Percentiles rank a stretch among this genome's conserved stretches.
Evolutionary conservation across 768 basidiomycete genomes (phyloP).

Genomic region (Trichaptum fuscoviolaceum): DNA sequence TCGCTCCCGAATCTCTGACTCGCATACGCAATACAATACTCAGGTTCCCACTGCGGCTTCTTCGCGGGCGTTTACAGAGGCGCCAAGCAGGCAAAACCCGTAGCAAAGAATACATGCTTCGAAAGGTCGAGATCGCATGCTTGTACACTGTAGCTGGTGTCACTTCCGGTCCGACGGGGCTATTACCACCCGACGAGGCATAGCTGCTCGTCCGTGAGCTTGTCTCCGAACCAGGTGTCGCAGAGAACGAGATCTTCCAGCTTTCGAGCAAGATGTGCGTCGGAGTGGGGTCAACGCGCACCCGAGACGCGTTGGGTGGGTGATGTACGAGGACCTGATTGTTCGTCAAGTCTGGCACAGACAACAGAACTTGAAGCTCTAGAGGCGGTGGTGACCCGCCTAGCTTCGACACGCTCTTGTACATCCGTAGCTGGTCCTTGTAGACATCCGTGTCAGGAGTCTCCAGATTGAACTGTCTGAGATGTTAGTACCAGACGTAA

Average conservation of each 20-base stretch:
- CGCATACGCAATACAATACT: slow-evolving; percentile 45
- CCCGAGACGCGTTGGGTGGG: slow-evolving; percentile 51
- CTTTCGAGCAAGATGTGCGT: slow-evolving; percentile 67
- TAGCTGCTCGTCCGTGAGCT: slow-evolving; percentile 14
- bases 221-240: slow-evolving; percentile 13
- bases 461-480: slow-evolving; percentile 71
- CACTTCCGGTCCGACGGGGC: slow-evolving; percentile 35
- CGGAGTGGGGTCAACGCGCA: slow-evolving; percentile 65
- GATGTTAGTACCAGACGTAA: slow-evolving; percentile 1
- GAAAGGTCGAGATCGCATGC: slow-evolving; percentile 76
- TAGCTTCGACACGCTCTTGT: slow-evolving; percentile 49
- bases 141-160: slow-evolving; percentile 79
- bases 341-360: slow-evolving; percentile 59
- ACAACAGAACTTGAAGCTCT: slow-evolving; percentile 64
- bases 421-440: slow-evolving; percentile 56
- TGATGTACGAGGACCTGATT: slow-evolving; percentile 72
- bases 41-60: slow-evolving; percentile 37
- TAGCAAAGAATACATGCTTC: slow-evolving; percentile 68
- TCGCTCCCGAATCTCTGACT: slow-evolving; percentile 24
- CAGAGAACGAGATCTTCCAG: slow-evolving; percentile 50
- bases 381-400: slow-evolving; percentile 39
- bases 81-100: slow-evolving; percentile 76
- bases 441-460: slow-evolving; percentile 69
- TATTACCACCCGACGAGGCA: background rate
- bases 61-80: slow-evolving; percentile 55